Evolutionary conservation across 139 green algal species (phyloP), one percentile per base, ranked within the genome.

Genomic region (Astrephomene gubernaculifera): DNA sequence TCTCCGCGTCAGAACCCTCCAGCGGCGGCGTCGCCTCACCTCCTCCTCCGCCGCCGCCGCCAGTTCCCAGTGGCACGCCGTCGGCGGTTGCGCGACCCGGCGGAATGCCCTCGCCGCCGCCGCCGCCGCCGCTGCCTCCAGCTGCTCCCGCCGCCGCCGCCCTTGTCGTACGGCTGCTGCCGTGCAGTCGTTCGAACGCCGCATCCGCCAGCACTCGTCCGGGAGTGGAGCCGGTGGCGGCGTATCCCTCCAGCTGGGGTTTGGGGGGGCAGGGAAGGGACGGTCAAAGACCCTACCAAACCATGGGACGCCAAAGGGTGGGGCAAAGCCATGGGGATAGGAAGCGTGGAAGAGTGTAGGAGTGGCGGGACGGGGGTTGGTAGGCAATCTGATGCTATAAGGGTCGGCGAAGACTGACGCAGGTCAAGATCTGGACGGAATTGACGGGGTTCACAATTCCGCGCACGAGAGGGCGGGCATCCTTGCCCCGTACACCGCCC

Each of bases 151-250:
- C 31, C 19, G 5, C 17, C 17, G n/a, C n/a, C n/a, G n/a, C n/a
- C n/a, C n/a, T n/a, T n/a, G n/a, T n/a, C n/a, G n/a, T n/a, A n/a
- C n/a, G n/a, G n/a, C n/a, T n/a, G n/a, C 1, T 8, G 7, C 63
- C 78, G 3, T 12, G 5, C 2, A 84, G 61, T 0, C 78, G 78
- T 43, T 65, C 14, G 10, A 53, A 24, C 2, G 74, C 78, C 0
- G 78, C 78, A 17, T 84, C 78, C 24, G 78, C 78, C 31, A 84
- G 21, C 31, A 84, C 63, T 25, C n/a, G 60, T n/a, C 78, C 78
- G 1, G 78, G 78, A 21, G 8, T 75, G 43, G 78, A 31, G 25
- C 63, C 63, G 5, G 61, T 49, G 43, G 43, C 63, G 2, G 6
- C 7, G 64, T 75, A 84, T 3, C 36, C 63, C 60, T 84, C 78